These are phyloP conservation scores for Inga oerstediana DNA, from an alignment of 306 rosid genomes.

Conservation along the genomic window DNA sequence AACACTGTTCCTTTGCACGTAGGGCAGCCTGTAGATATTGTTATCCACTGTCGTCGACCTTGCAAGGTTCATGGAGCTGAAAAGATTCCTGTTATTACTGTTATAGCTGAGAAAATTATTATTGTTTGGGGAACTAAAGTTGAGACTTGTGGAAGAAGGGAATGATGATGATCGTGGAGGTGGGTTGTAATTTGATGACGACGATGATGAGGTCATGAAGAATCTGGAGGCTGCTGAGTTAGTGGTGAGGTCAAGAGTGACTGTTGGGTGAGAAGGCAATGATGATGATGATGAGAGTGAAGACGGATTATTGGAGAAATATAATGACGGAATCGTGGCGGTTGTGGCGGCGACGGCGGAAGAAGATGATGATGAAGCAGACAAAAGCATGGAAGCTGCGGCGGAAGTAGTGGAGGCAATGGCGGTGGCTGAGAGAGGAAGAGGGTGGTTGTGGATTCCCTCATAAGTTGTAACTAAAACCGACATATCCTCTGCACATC, in stretches of 20 bases:
- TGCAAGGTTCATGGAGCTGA: constrained; percentile 44
- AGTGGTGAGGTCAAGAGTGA: constrained; percentile 84
- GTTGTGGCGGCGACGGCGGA: too few relatives aligned
- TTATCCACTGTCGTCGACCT: constrained; percentile 43
- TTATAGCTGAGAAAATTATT: constrained; percentile 44
- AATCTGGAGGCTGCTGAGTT: constrained; percentile 57
- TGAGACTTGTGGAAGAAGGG: constrained; percentile 56
- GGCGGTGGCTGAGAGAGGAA: constrained; percentile 75
- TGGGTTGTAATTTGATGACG: constrained; percentile 21
- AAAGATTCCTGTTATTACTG: constrained; percentile 45
- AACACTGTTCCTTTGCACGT: constrained; percentile 41
- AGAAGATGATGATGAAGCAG: constrained; percentile 59
- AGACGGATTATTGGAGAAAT: constrained; percentile 47
- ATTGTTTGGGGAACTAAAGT: constrained; percentile 49
- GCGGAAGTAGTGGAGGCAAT: constrained; percentile 96
- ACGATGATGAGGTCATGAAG: too few relatives aligned
- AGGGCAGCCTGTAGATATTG: constrained; percentile 43
- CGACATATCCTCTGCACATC: constrained; percentile 75
- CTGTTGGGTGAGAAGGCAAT: constrained; percentile 65
- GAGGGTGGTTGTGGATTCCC: constrained; percentile 86
- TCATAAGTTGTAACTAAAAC: constrained; percentile 77
- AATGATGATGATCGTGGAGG: constrained; percentile 37
- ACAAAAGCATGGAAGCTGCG: constrained; percentile 76
- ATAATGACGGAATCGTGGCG: constrained; percentile 53
- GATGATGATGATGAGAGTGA: constrained; percentile 10